phyloP scores from a whole-genome alignment of 805 yeast genomes.

The Saccharomycopsis schoenii region DNA sequence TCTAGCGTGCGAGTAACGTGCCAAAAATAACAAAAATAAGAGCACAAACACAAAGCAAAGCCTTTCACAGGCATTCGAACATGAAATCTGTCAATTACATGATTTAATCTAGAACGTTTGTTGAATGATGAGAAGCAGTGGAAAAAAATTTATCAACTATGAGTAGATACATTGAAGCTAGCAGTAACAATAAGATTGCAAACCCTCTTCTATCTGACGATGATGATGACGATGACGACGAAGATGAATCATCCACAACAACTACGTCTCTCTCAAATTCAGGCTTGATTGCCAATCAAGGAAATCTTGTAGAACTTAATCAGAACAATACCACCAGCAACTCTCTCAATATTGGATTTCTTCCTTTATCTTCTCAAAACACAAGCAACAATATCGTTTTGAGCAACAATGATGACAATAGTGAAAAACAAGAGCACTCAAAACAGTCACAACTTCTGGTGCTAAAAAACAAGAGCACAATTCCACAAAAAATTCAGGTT shows the following conservation, averaged over 20 bases:
- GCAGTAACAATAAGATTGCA: neutral
- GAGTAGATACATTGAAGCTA: neutral
- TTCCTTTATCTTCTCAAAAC: neutral
- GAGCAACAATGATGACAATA: neutral
- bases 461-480: neutral
- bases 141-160: no score
- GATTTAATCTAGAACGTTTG: no score
- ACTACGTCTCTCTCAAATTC: neutral
- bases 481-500: constrained; percentile 10
- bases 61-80: neutral
- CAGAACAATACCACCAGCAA: neutral
- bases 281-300: neutral
- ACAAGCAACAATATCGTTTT: no score
- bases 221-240: neutral
- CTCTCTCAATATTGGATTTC: neutral
- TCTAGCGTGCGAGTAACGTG: neutral
- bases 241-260: neutral
- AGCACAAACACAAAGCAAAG: neutral
- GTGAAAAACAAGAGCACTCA: neutral
- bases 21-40: neutral
- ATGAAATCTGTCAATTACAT: no score
- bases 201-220: neutral
- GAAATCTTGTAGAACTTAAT: no score
- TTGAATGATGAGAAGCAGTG: no score
- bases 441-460: neutral